A percentile compares a stretch with the other conserved stretches of the same genome.
These are phyloP conservation scores for Cordyceps pruinosa DNA, from an alignment of 2,329 filamentous ascomycete species.

Conservation along the genomic window DNA sequence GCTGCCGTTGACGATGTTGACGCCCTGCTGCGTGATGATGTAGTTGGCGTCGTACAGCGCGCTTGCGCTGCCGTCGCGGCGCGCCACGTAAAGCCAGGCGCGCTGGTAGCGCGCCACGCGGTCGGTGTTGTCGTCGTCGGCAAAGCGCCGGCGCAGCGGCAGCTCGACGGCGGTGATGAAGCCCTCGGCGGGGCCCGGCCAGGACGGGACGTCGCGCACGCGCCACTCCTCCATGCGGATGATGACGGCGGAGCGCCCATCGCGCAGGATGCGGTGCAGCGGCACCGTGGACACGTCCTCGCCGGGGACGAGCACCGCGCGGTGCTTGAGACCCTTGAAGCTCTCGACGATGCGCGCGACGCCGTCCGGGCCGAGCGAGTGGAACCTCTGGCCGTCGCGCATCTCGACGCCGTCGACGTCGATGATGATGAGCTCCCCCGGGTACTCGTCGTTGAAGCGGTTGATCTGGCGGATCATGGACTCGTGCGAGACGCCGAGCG, in stretches of 20 bases:
- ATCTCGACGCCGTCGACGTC: conserved; percentile 21
- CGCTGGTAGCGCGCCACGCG: conserved; percentile 20
- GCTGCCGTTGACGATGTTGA: background rate
- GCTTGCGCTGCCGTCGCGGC: conserved; percentile 2
- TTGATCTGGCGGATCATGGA: conserved; percentile 25
- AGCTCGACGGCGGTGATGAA: conserved; percentile 22
- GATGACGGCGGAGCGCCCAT: conserved; percentile 21
- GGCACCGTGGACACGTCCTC: conserved; percentile 22
- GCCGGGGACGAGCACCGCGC: conserved; percentile 16
- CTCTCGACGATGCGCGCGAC: conserved; percentile 15
- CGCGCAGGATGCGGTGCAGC: conserved; percentile 21
- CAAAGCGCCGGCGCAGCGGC: conserved; percentile 21
- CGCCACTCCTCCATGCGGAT: conserved; percentile 22
- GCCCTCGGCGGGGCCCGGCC: conserved; percentile 22
- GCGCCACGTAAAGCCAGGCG: conserved; percentile 13
- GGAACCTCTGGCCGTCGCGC: background rate
- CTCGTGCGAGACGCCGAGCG: conserved; percentile 19
- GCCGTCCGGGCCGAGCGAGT: conserved; percentile 6
- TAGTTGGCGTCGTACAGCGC: conserved; percentile 22
- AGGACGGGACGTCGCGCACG: conserved; percentile 14
- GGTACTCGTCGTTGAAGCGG: conserved; percentile 21
- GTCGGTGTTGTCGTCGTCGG: conserved; percentile 14
- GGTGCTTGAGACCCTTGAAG: conserved; percentile 20
- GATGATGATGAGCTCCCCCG: conserved; percentile 29
- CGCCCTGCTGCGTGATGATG: conserved; percentile 19